phyloP scores from a whole-genome alignment of 257 asterid species.

The Nicotiana obtusifolia region DNA sequence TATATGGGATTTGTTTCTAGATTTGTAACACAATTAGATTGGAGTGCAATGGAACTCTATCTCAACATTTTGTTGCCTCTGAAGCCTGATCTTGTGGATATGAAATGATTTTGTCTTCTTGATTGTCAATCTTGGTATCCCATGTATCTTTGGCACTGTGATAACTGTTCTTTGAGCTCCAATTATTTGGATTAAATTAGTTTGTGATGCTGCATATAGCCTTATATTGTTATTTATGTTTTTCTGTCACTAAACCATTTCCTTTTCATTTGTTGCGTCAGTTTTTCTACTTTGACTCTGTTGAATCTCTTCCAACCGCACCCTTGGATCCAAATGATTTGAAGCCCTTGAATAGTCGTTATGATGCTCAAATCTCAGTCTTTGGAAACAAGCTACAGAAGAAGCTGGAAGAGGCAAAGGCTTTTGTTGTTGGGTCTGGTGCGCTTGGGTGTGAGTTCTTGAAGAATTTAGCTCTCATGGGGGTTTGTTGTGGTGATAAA shows the following conservation, averaged over 20 bases:
- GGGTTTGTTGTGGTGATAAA: constrained; percentile 69
- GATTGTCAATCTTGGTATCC: background rate
- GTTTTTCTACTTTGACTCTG: constrained; percentile 92
- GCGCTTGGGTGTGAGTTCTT: constrained; percentile 94
- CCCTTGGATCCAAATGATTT: constrained; percentile 65
- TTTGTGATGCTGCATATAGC: background rate
- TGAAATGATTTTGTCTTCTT: background rate
- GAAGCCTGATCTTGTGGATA: background rate
- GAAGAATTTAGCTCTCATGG: constrained; percentile 90
- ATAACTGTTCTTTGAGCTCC: background rate
- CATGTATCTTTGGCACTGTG: background rate
- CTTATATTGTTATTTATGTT: background rate
- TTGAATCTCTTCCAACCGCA: constrained; percentile 84
- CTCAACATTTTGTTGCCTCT: background rate
- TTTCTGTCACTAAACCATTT: background rate
- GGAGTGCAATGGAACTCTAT: background rate
- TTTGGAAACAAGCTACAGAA: constrained; percentile 81
- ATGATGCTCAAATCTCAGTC: constrained; percentile 92
- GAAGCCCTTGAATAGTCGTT: constrained; percentile 73
- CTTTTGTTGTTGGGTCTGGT: constrained; percentile 91
- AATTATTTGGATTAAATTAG: background rate
- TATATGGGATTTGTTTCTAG: background rate
- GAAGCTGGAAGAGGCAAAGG: constrained; percentile 71
- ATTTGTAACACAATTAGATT: background rate
- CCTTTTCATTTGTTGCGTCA: constrained; percentile 18